Evolutionary conservation across 148 eudicot species (phyloP).

Genomic region (Nyssa sinensis): DNA sequence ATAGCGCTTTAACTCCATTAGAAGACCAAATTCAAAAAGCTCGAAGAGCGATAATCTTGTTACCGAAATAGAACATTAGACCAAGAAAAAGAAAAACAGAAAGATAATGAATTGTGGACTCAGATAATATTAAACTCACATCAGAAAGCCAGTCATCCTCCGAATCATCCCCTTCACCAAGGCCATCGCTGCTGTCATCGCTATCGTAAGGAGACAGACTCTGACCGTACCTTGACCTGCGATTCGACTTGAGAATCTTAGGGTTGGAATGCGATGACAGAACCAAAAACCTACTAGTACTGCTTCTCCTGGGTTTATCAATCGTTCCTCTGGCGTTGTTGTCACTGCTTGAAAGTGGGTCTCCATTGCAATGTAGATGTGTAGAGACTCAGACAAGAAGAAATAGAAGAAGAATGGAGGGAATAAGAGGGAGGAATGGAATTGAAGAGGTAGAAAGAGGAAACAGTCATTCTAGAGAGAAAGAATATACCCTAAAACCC

Average conservation of each 20-base stretch:
- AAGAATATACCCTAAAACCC: conserved; percentile 52
- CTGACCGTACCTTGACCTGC: conserved; percentile 50
- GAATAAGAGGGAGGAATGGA: conserved; percentile 14
- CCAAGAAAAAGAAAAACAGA: background rate
- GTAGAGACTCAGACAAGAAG: background rate
- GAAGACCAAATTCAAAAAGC: background rate
- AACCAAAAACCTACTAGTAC: conserved; percentile 14
- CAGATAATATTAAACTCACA: conserved; percentile 18
- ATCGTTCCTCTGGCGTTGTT: background rate
- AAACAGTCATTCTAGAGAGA: conserved; percentile 27
- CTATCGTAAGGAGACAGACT: conserved; percentile 46
- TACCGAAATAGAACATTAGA: background rate
- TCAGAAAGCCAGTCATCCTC: conserved; percentile 30
- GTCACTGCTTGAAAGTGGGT: no score
- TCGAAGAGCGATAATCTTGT: background rate
- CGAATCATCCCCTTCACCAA: conserved; percentile 24
- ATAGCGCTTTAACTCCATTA: conserved; percentile 12
- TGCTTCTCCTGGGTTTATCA: conserved; percentile 2
- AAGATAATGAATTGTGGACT: background rate
- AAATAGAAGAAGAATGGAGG: conserved; percentile 14
- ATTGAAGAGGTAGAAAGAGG: conserved; percentile 24
- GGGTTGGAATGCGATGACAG: conserved; percentile 70
- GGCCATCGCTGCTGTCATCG: conserved; percentile 34
- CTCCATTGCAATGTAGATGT: background rate
- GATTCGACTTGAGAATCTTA: conserved; percentile 63